phyloP scores from a whole-genome alignment of 495 filamentous ascomycete species.

The Aspergillus haitiensis region DNA sequence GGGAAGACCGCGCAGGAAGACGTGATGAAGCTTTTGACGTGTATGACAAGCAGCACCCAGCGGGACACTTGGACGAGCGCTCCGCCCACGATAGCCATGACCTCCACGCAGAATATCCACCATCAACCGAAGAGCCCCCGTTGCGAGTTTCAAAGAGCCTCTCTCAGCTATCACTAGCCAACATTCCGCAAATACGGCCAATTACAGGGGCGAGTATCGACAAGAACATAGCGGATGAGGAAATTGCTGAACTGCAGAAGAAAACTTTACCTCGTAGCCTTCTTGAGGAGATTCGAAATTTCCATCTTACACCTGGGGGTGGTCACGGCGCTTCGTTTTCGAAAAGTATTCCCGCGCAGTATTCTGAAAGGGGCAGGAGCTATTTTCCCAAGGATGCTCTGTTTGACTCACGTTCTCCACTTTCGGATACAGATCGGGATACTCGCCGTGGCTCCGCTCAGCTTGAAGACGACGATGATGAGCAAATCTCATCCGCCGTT shows the following conservation, averaged over 20 bases:
- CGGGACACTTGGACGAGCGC: slow-evolving; percentile 15
- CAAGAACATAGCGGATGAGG: slow-evolving; percentile 24
- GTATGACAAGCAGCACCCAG: slow-evolving; percentile 19
- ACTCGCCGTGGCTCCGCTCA: slow-evolving; percentile 44
- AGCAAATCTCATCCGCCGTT: slow-evolving; percentile 91
- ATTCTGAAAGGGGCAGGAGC: slow-evolving; percentile 35
- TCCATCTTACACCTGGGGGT: slow-evolving; percentile 57
- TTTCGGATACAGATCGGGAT: slow-evolving; percentile 32
- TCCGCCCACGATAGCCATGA: slow-evolving; percentile 14
- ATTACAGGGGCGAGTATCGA: slow-evolving; percentile 8
- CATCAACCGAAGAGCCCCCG: slow-evolving; percentile 19
- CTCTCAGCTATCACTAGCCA: slow-evolving; percentile 36
- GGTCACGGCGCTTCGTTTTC: slow-evolving; percentile 54
- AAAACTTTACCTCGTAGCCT: slow-evolving; percentile 48
- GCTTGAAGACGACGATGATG: slow-evolving; percentile 79
- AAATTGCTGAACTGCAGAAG: slow-evolving; percentile 29
- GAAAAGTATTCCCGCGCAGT: slow-evolving; percentile 53
- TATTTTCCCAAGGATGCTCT: slow-evolving; percentile 33
- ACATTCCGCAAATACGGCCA: slow-evolving; percentile 30
- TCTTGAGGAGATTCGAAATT: slow-evolving; percentile 63
- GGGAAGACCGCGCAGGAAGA: slow-evolving; percentile 36
- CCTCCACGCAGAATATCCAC: slow-evolving; percentile 4
- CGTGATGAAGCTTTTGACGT: slow-evolving; percentile 32
- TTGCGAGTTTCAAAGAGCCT: slow-evolving; percentile 31
- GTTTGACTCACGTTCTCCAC: slow-evolving; percentile 25